Evolutionary conservation across 2,329 filamentous ascomycete species (phyloP).

Genomic region (Alternaria sp.): DNA sequence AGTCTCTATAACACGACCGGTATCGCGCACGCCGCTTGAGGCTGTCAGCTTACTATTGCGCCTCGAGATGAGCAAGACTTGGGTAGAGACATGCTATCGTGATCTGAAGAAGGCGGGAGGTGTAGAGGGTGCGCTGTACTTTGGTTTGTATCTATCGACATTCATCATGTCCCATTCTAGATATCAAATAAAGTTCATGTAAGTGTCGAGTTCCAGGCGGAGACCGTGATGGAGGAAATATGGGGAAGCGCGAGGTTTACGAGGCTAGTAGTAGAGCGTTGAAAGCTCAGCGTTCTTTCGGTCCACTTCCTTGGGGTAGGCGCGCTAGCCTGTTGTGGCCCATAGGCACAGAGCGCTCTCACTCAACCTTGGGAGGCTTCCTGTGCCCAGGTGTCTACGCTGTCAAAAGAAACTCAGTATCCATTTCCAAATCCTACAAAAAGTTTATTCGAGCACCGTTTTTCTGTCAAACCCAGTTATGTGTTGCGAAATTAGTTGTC

Average conservation of each 20-base stretch:
- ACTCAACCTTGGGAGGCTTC: background rate
- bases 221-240: background rate
- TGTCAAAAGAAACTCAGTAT: background rate
- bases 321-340: background rate
- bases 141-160: background rate
- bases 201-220: background rate
- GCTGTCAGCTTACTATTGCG: background rate
- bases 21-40: conserved; percentile 28
- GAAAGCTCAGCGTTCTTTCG: background rate
- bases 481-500: background rate
- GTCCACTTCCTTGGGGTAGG: background rate
- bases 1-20: conserved; percentile 26
- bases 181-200: background rate
- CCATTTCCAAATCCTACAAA: background rate
- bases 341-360: background rate
- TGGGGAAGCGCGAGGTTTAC: background rate
- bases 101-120: background rate
- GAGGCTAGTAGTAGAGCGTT: background rate
- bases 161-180: background rate
- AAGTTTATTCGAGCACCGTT: background rate
- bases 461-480: background rate
- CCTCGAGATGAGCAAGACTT: background rate
- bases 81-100: background rate
- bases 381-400: background rate
- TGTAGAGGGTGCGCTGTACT: background rate